These are phyloP conservation scores for Neonectria faginata DNA, from an alignment of 2,329 filamentous ascomycete genomes.

Conservation along the genomic window DNA sequence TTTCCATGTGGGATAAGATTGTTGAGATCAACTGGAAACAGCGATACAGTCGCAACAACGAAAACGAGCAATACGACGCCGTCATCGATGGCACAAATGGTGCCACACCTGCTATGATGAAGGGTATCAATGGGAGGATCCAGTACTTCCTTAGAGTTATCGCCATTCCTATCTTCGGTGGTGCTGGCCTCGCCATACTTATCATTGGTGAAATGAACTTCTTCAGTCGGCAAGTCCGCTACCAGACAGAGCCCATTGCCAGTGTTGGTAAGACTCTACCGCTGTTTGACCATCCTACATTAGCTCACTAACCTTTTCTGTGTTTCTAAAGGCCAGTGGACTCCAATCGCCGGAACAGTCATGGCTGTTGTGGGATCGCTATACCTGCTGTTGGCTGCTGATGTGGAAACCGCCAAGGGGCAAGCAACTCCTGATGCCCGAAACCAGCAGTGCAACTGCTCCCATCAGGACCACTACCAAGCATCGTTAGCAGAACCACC, in stretches of 20 bases:
- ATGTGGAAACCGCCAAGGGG: conserved; percentile 39
- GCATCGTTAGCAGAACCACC: neutral
- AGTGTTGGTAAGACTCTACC: conserved; percentile 63
- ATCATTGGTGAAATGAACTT: conserved; percentile 74
- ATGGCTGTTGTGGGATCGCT: conserved; percentile 70
- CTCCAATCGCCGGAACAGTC: conserved; percentile 67
- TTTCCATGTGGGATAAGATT: conserved; percentile 74
- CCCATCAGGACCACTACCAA: conserved; percentile 4
- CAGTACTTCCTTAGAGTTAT: conserved; percentile 65
- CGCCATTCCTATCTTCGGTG: conserved; percentile 69
- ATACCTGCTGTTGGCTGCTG: conserved; percentile 61
- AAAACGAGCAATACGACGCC: conserved; percentile 50
- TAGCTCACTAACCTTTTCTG: fast-evolving
- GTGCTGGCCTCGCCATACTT: conserved; percentile 69
- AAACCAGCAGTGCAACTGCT: conserved; percentile 30
- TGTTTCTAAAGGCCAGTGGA: conserved; percentile 66
- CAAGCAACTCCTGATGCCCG: neutral
- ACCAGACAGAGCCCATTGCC: conserved; percentile 71
- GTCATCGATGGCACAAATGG: conserved; percentile 66
- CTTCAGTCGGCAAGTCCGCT: conserved; percentile 66
- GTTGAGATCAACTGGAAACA: conserved; percentile 70
- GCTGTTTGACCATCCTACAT: neutral
- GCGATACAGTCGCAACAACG: conserved; percentile 45
- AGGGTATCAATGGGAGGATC: conserved; percentile 66
- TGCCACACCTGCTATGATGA: conserved; percentile 64